phyloP scores from a whole-genome alignment of 148 eudicot genomes.

The Talinum fruticosum region DNA sequence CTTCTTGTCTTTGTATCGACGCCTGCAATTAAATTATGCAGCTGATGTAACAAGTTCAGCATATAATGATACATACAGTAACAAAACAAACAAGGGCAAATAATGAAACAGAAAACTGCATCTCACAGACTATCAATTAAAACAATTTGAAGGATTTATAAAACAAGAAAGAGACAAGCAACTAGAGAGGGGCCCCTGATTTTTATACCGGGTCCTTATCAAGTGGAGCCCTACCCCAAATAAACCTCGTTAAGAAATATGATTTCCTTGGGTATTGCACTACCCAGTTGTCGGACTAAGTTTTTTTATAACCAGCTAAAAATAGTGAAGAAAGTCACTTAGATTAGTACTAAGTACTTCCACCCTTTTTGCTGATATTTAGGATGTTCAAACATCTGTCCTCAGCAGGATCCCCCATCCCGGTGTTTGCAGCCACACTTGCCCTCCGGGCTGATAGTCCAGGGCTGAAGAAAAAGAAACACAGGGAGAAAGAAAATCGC shows the following conservation, averaged over 20 bases:
- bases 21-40: slow-evolving; percentile 19
- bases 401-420: no score
- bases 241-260: neutral
- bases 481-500: no score
- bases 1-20: slow-evolving; percentile 2
- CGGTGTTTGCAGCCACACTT: no score
- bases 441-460: no score
- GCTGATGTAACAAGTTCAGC: slow-evolving; percentile 4
- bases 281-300: neutral
- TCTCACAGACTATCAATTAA: slow-evolving; percentile 7
- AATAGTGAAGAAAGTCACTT: neutral
- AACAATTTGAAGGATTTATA: slow-evolving; percentile 12
- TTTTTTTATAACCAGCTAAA: neutral
- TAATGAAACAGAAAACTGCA: slow-evolving; percentile 18
- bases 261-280: neutral
- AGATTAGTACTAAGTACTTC: neutral
- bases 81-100: neutral
- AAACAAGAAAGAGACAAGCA: neutral
- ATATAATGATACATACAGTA: neutral
- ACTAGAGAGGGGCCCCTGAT: neutral
- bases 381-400: neutral
- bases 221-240: neutral
- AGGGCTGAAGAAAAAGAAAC: no score
- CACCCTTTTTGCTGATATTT: neutral
- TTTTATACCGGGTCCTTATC: neutral